Evolutionary conservation across 176 grass and related monocot species (phyloP).

Genomic region (Hsuehochloa calcarea): DNA sequence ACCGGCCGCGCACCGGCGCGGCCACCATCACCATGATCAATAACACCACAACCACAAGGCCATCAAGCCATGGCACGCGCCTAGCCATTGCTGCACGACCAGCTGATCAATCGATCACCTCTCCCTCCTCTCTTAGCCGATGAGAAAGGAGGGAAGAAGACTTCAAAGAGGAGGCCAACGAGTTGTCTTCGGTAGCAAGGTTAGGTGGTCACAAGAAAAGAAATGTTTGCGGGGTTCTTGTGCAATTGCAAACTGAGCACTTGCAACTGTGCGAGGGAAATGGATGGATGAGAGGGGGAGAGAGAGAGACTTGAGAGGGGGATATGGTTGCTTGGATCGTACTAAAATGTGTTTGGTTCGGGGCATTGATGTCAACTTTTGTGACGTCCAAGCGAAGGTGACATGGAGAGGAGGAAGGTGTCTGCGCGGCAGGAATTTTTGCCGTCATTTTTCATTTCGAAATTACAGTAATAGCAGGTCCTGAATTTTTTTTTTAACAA

Average conservation of each 20-base stretch:
- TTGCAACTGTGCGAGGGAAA: background rate
- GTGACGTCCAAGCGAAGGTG: slow-evolving; percentile 50
- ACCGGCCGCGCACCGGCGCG: slow-evolving; percentile 38
- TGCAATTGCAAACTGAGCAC: background rate
- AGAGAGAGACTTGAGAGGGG: background rate
- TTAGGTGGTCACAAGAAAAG: background rate
- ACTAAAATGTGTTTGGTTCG: slow-evolving; percentile 27
- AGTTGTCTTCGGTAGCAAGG: slow-evolving; percentile 24
- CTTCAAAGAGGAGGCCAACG: background rate
- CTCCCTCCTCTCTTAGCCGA: background rate
- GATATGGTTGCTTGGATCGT: slow-evolving; percentile 43
- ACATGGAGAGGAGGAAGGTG: background rate
- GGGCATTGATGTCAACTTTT: slow-evolving; percentile 29
- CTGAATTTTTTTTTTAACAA: no score
- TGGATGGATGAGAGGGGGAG: background rate
- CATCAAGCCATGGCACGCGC: background rate
- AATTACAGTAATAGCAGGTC: no score
- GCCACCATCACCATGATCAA: background rate
- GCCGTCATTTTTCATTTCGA: no score
- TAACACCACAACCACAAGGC: background rate
- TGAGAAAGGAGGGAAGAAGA: background rate
- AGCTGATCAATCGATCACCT: background rate
- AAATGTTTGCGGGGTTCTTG: background rate
- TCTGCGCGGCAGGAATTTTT: no score
- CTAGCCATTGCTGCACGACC: slow-evolving; percentile 17